phyloP scores from a whole-genome alignment of 257 asterid species.

The Oldenlandia corymbosa region DNA sequence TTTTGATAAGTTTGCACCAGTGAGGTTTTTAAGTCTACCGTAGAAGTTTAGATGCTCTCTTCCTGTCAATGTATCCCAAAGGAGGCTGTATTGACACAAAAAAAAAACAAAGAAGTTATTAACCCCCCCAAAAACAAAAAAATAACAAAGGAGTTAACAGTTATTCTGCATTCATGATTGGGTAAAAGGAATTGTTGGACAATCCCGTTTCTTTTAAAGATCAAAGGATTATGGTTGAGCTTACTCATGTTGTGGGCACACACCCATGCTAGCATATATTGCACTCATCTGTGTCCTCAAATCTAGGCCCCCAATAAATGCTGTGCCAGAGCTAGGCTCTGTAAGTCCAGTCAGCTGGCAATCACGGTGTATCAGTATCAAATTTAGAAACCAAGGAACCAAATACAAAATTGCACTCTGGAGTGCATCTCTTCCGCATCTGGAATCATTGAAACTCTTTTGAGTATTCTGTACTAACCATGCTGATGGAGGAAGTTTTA shows the following conservation, averaged over 20 bases:
- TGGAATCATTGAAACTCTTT: background rate
- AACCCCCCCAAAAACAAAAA: too few species aligned
- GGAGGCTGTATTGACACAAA: constrained; percentile 43
- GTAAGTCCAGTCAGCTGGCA: constrained; percentile 85
- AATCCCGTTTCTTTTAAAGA: constrained; percentile 1
- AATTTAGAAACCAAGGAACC: background rate
- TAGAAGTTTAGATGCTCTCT: constrained; percentile 86
- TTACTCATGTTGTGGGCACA: constrained; percentile 94
- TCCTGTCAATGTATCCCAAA: constrained; percentile 84
- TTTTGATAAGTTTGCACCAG: constrained; percentile 53
- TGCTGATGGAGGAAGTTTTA: constrained; percentile 81
- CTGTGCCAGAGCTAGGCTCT: constrained; percentile 77
- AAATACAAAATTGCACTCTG: too few species aligned
- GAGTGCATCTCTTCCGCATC: background rate
- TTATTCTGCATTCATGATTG: background rate
- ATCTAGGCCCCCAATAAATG: constrained; percentile 69
- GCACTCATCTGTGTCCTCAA: constrained; percentile 65
- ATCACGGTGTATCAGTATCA: background rate
- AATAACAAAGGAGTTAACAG: too few species aligned
- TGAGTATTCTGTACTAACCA: constrained; percentile 47
- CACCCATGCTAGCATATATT: constrained; percentile 94
- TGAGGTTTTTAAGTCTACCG: constrained; percentile 90
- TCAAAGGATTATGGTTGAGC: constrained; percentile 10
- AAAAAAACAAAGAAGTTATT: background rate
- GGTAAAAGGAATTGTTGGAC: background rate